Conservation (phyloP, 139 green algal species). For the Spirogloea muscicola region DNA sequence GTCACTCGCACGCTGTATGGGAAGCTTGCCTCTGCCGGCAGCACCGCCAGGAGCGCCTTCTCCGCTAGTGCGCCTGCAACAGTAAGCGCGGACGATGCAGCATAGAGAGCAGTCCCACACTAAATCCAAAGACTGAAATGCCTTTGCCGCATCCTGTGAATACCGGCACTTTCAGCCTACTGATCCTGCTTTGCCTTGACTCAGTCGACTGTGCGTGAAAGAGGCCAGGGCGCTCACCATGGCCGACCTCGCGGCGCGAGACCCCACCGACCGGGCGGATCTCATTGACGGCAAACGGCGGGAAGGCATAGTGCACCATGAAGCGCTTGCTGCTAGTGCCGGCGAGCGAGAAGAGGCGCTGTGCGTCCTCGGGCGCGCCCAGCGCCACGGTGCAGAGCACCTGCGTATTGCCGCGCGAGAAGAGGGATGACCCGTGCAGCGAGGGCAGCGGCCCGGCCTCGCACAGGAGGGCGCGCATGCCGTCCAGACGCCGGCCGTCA, state of each 20-base stretch:
- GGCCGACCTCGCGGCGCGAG: slow-evolving; percentile 82
- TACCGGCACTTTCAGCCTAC: too few relatives aligned
- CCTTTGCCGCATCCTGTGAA: too few relatives aligned
- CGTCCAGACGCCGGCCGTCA: slow-evolving; percentile 28
- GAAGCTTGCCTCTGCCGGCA: slow-evolving; percentile 65
- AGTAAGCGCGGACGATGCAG: not conserved
- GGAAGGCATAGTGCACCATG: slow-evolving; percentile 97
- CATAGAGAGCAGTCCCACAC: not conserved
- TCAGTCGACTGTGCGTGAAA: too few relatives aligned
- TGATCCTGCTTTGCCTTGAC: too few relatives aligned
- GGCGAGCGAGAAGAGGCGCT: slow-evolving; percentile 20
- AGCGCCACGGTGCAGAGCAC: slow-evolving; percentile 41
- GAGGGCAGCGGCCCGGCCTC: slow-evolving; percentile 55
- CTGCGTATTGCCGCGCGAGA: slow-evolving; percentile 96
- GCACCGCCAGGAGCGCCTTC: slow-evolving; percentile 64
- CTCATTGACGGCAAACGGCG: slow-evolving; percentile 88
- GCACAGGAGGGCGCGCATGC: slow-evolving; percentile 54
- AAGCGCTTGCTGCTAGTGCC: slow-evolving; percentile 32
- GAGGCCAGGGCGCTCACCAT: slow-evolving; percentile 68
- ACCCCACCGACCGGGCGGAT: slow-evolving; percentile 62
- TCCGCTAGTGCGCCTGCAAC: slow-evolving; percentile 68
- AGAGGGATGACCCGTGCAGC: slow-evolving; percentile 88
- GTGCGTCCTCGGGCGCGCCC: slow-evolving; percentile 26
- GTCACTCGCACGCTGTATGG: slow-evolving; percentile 87
- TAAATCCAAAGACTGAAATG: not conserved